A percentile compares a stretch with the other conserved stretches of the same genome.
Conservation (phyloP, 805 yeast species). For the Teunomyces kruisii region DNA sequence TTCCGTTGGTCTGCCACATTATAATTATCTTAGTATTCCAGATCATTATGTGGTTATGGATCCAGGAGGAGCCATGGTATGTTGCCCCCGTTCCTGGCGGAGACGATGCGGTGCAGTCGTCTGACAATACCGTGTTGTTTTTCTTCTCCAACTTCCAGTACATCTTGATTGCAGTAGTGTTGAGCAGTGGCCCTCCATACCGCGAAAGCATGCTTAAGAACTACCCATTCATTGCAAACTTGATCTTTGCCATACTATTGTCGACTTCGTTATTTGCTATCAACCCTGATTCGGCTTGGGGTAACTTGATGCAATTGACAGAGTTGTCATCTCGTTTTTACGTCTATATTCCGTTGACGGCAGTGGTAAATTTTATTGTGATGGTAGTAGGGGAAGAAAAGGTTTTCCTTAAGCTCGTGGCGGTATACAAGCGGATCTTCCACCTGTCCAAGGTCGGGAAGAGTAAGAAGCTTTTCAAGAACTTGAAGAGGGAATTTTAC, state of each 20-base stretch:
- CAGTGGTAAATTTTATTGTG: conserved; percentile 48
- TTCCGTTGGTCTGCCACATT: conserved; percentile 82
- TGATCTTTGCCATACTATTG: conserved; percentile 47
- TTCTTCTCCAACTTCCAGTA: conserved; percentile 85
- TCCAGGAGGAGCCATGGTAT: conserved; percentile 70
- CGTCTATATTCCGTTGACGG: conserved; percentile 45
- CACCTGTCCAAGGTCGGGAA: conserved; percentile 15
- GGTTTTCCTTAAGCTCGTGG: conserved; percentile 44
- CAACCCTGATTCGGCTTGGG: conserved; percentile 53
- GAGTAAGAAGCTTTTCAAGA: conserved; percentile 36
- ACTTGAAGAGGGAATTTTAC: conserved; percentile 15
- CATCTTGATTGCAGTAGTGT: conserved; percentile 75
- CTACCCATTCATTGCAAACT: conserved; percentile 66
- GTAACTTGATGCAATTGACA: conserved; percentile 75
- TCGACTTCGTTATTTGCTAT: conserved; percentile 58
- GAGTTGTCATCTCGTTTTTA: conserved; percentile 53
- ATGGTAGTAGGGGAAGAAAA: conserved; percentile 47
- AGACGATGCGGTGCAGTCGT: conserved; percentile 68
- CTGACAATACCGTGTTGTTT: conserved; percentile 88
- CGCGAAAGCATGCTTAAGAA: conserved; percentile 72
- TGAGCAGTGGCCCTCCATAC: conserved; percentile 93
- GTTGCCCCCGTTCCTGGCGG: conserved; percentile 75
- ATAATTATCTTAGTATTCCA: conserved; percentile 65
- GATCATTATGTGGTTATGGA: conserved; percentile 60
- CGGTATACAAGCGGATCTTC: conserved; percentile 33